A percentile compares a stretch with the other conserved stretches of the same genome.
Evolutionary conservation across 495 filamentous ascomycete genomes (phyloP).

Genomic region (Usnea hakonensis): DNA sequence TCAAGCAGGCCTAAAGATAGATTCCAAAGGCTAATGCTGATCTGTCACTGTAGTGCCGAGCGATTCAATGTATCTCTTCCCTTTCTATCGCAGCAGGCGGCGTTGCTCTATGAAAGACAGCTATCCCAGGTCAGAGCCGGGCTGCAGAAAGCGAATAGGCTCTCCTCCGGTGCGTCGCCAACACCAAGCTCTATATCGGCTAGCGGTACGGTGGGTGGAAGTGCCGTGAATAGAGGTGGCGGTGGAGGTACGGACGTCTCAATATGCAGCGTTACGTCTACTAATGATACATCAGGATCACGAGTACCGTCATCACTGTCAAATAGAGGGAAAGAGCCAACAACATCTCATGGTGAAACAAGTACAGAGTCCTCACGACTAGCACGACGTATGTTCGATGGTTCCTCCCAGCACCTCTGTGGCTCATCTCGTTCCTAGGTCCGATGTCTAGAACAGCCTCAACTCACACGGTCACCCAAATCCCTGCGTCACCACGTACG

Average conservation of each 20-base stretch:
- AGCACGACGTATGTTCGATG: slow-evolving; percentile 3
- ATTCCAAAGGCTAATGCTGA: slow-evolving; percentile 13
- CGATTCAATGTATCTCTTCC: slow-evolving; percentile 69
- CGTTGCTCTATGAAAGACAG: slow-evolving; percentile 91
- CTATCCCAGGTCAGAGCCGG: slow-evolving; percentile 81
- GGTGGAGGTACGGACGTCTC: slow-evolving; percentile 43
- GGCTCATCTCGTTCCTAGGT: slow-evolving; percentile 14
- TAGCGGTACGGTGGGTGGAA: slow-evolving; percentile 44
- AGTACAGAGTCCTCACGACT: slow-evolving; percentile 1
- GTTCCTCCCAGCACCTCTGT: background rate
- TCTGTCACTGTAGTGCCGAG: slow-evolving; percentile 39
- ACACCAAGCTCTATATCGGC: slow-evolving; percentile 43
- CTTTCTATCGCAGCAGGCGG: slow-evolving; percentile 88
- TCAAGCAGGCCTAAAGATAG: slow-evolving; percentile 15
- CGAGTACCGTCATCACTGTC: slow-evolving; percentile 54
- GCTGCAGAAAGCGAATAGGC: slow-evolving; percentile 65
- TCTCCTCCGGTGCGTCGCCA: slow-evolving; percentile 40
- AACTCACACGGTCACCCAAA: slow-evolving; percentile 39
- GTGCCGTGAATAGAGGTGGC: slow-evolving; percentile 50
- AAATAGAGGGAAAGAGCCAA: slow-evolving; percentile 53
- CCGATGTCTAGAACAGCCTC: slow-evolving; percentile 38
- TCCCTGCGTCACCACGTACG: slow-evolving; percentile 11
- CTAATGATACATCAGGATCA: slow-evolving; percentile 36
- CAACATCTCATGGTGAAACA: slow-evolving; percentile 25
- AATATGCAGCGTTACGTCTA: slow-evolving; percentile 4